These are phyloP conservation scores for Phoma sp. DNA, from an alignment of 2,329 filamentous ascomycete species.

Conservation along the genomic window DNA sequence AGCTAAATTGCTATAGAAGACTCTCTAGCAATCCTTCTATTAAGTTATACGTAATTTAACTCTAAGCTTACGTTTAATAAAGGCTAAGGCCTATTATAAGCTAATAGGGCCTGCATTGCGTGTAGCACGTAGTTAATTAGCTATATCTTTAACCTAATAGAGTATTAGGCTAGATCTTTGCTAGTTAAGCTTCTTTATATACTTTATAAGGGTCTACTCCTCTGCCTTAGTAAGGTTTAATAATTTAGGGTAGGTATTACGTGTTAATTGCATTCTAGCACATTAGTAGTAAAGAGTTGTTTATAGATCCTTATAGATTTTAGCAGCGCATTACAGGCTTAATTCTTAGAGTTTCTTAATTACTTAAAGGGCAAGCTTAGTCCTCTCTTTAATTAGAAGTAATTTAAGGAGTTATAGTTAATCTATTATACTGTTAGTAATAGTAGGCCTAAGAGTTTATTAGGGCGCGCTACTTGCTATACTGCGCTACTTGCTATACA, in stretches of 20 bases:
- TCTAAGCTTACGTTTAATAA: slow-evolving; percentile 14
- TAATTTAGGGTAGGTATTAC: slow-evolving; percentile 7
- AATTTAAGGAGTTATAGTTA: not conserved
- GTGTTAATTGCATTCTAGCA: slow-evolving; percentile 9
- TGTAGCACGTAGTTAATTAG: slow-evolving; percentile 12
- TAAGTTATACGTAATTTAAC: slow-evolving; percentile 9
- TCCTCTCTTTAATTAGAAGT: not conserved
- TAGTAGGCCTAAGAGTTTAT: too few species aligned
- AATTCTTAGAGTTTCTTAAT: not conserved
- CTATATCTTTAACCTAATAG: slow-evolving; percentile 13
- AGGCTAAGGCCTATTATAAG: slow-evolving; percentile 15
- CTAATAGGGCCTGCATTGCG: slow-evolving; percentile 3
- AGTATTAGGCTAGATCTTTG: slow-evolving; percentile 17
- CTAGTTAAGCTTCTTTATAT: not conserved
- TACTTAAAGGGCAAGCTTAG: not conserved
- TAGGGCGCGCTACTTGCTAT: too few species aligned
- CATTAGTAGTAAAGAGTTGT: slow-evolving; percentile 6
- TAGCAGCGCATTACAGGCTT: not conserved
- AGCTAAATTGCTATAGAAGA: not conserved
- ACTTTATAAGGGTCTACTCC: slow-evolving; percentile 16
- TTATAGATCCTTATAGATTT: not conserved
- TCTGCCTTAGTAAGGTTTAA: slow-evolving; percentile 11
- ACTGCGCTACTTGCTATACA: too few species aligned
- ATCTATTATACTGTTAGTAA: too few species aligned
- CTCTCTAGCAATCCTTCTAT: slow-evolving; percentile 11